phyloP scores from a whole-genome alignment of 2,329 filamentous ascomycete genomes.

The Diaporthe australafricana region DNA sequence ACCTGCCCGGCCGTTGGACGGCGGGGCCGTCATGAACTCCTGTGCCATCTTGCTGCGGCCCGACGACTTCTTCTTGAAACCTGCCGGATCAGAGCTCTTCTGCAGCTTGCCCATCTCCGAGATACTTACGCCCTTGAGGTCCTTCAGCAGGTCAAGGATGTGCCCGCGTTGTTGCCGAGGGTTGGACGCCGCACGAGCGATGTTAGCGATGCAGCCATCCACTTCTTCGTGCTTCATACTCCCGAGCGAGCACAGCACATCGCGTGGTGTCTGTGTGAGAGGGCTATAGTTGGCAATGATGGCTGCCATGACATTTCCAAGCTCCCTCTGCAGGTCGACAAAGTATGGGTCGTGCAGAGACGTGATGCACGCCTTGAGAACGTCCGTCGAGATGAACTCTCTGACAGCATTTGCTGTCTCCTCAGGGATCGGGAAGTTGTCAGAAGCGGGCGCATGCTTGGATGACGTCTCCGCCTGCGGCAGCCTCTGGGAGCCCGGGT shows the following conservation, averaged over 20 bases:
- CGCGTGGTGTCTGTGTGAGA: constrained; percentile 75
- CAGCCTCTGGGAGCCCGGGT: constrained; percentile 21
- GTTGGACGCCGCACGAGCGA: constrained; percentile 68
- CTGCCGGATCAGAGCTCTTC: constrained; percentile 54
- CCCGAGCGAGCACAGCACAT: constrained; percentile 83
- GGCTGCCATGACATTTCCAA: constrained; percentile 87
- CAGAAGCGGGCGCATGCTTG: constrained; percentile 39
- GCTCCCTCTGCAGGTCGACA: constrained; percentile 93
- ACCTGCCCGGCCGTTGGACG: constrained; percentile 45
- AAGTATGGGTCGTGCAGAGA: constrained; percentile 97
- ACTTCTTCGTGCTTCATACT: constrained; percentile 79
- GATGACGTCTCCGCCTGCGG: constrained; percentile 44
- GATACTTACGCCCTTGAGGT: constrained; percentile 90
- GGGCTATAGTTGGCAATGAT: constrained; percentile 83
- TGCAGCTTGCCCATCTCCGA: constrained; percentile 90
- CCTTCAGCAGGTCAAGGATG: constrained; percentile 85
- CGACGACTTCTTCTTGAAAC: constrained; percentile 34
- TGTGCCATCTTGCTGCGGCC: constrained; percentile 71
- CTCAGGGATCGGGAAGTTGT: constrained; percentile 60
- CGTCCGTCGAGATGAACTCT: constrained; percentile 89
- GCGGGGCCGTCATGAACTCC: constrained; percentile 70
- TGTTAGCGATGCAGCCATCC: constrained; percentile 69
- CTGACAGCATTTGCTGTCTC: constrained; percentile 76
- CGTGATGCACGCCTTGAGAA: constrained; percentile 89
- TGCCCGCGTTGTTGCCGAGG: constrained; percentile 84